These are phyloP conservation scores for Epichloe festucae DNA, from an alignment of 2,329 filamentous ascomycete genomes.

Conservation along the genomic window DNA sequence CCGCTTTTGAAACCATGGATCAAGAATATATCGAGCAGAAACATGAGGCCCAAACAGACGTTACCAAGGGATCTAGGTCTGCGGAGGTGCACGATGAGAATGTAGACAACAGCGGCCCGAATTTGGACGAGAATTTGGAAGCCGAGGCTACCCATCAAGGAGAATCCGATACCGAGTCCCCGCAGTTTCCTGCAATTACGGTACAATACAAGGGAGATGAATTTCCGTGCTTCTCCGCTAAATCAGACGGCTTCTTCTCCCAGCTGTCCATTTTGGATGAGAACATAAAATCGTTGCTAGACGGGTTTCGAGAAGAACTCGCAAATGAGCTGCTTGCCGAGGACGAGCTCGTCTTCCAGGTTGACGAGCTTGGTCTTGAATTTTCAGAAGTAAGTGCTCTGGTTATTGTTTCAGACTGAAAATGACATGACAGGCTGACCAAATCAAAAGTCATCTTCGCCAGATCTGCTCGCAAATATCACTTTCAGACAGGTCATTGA, in stretches of 20 bases:
- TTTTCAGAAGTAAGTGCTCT: slow-evolving; percentile 34
- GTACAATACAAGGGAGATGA: slow-evolving; percentile 31
- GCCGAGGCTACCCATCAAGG: slow-evolving; percentile 1
- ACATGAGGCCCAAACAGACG: too few relatives aligned
- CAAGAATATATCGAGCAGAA: not conserved
- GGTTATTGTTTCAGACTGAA: not conserved
- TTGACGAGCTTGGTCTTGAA: slow-evolving; percentile 39
- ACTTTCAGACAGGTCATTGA: slow-evolving; percentile 29
- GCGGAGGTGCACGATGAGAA: slow-evolving; percentile 3
- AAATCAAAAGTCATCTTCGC: slow-evolving; percentile 20
- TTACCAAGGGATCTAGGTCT: not conserved
- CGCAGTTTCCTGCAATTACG: slow-evolving; percentile 23
- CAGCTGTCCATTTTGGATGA: slow-evolving; percentile 28
- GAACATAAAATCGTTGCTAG: slow-evolving; percentile 31
- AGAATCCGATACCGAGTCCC: slow-evolving; percentile 2
- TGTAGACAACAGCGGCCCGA: not conserved
- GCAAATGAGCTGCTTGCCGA: slow-evolving; percentile 28
- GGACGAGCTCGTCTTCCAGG: slow-evolving; percentile 37
- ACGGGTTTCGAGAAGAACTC: slow-evolving; percentile 32
- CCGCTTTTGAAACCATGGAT: not conserved
- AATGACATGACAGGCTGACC: slow-evolving; percentile 13
- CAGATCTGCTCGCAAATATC: slow-evolving; percentile 21
- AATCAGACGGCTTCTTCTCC: slow-evolving; percentile 31
- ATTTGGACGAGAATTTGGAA: not conserved
- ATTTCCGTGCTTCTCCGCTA: slow-evolving; percentile 26